Evolutionary conservation across 2,329 filamentous ascomycete genomes (phyloP).

Genomic region (Talaromyces sp.): DNA sequence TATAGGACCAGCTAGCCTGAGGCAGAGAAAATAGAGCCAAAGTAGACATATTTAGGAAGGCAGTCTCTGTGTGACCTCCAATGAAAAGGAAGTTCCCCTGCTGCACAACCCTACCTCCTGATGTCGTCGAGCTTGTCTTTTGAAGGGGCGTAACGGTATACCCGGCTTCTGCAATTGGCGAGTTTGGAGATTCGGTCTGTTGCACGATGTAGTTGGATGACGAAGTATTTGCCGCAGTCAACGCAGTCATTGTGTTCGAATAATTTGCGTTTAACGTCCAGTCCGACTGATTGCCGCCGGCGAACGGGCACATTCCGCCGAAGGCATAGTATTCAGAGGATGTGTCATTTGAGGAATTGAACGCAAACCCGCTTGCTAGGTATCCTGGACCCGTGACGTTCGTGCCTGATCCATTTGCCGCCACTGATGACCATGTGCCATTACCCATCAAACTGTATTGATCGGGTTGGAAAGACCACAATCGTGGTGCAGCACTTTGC

Average conservation of each 20-base stretch:
- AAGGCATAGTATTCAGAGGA: constrained; percentile 60
- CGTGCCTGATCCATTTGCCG: constrained; percentile 24
- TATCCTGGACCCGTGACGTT: constrained; percentile 49
- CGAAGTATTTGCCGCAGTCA: constrained; percentile 32
- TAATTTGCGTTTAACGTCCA: constrained; percentile 71
- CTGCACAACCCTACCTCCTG: constrained; percentile 59
- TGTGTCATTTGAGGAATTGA: constrained; percentile 55
- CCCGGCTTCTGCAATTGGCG: constrained; percentile 76
- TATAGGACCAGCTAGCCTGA: constrained; percentile 79
- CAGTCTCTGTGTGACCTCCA: constrained; percentile 74
- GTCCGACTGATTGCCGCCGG: constrained; percentile 38
- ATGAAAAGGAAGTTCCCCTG: constrained; percentile 74
- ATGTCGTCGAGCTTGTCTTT: constrained; percentile 64
- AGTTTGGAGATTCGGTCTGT: constrained; percentile 48
- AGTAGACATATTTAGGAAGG: constrained; percentile 93
- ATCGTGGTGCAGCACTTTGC: constrained; percentile 41
- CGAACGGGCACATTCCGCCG: constrained; percentile 78
- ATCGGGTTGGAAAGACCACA: constrained; percentile 64
- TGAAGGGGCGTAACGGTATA: constrained; percentile 73
- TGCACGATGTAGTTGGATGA: constrained; percentile 42
- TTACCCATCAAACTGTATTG: constrained; percentile 40
- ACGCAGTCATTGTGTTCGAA: constrained; percentile 70
- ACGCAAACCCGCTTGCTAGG: constrained; percentile 59
- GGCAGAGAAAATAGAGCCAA: constrained; percentile 82
- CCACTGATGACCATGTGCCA: constrained; percentile 52